phyloP scores from a whole-genome alignment of 768 basidiomycete genomes.

The Leucosporidium creatinivorum region DNA sequence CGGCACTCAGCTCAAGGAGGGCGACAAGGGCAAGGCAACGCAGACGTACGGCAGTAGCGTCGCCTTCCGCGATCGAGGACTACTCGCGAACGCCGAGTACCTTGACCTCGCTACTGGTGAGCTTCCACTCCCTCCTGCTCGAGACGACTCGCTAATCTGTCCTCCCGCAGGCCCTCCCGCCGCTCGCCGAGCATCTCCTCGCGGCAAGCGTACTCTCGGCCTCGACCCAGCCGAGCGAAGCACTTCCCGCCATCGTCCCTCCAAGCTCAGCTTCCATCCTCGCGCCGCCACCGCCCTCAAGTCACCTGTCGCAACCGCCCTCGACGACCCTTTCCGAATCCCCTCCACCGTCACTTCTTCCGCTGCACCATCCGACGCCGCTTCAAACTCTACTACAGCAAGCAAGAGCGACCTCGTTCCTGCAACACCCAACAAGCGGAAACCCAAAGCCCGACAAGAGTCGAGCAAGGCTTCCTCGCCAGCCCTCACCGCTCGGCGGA shows the following conservation, averaged over 20 bases:
- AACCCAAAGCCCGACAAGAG: no score
- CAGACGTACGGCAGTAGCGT: slow-evolving; percentile 40
- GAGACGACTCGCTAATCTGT: background rate
- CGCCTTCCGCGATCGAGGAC: slow-evolving; percentile 39
- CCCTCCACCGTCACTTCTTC: no score
- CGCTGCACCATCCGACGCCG: no score
- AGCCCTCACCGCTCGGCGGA: slow-evolving; percentile 34
- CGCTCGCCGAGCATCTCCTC: slow-evolving; percentile 36
- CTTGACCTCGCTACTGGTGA: slow-evolving; percentile 40
- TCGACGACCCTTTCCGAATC: no score
- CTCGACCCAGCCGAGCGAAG: slow-evolving; percentile 37
- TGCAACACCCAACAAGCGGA: no score
- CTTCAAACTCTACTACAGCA: no score
- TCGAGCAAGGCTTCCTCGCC: no score
- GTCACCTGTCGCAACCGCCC: no score
- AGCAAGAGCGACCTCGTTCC: no score
- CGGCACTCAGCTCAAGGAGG: slow-evolving; percentile 37
- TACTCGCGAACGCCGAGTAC: slow-evolving; percentile 39
- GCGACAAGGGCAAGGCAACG: slow-evolving; percentile 36
- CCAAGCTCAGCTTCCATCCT: background rate
- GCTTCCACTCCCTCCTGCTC: background rate
- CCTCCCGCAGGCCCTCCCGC: slow-evolving; percentile 20
- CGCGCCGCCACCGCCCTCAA: background rate
- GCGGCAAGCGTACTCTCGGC: slow-evolving; percentile 34
- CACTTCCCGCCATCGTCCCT: background rate